These are phyloP conservation scores for Scedosporium aurantiacum DNA, from an alignment of 2,329 filamentous ascomycete species.

Conservation along the genomic window DNA sequence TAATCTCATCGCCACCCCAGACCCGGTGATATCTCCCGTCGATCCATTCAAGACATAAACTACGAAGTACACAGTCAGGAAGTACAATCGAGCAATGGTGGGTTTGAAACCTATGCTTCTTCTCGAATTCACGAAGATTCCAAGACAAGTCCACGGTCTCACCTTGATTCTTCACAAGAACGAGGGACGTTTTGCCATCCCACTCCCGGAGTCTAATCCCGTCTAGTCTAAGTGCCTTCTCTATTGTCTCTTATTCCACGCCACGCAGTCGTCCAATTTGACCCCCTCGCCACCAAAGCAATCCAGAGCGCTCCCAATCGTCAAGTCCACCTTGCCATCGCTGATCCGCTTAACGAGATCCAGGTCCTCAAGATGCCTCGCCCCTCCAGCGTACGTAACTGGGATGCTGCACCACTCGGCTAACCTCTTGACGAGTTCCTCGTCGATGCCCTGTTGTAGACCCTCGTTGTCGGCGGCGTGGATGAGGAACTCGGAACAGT, in stretches of 20 bases:
- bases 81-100: neutral
- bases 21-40: too few species aligned
- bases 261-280: conserved; percentile 77
- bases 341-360: conserved; percentile 73
- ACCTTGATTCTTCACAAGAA: neutral
- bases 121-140: neutral
- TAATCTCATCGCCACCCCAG: too few species aligned
- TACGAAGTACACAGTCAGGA: too few species aligned
- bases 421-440: conserved; percentile 65
- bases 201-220: neutral
- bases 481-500: conserved; percentile 93
- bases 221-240: neutral
- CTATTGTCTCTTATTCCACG: conserved; percentile 60
- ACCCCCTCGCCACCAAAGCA: conserved; percentile 87
- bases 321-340: conserved; percentile 74
- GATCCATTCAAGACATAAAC: too few species aligned
- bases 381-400: conserved; percentile 95
- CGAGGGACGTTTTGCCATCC: neutral
- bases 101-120: neutral
- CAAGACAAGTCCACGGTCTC: neutral
- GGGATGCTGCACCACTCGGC: conserved; percentile 83
- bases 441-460: conserved; percentile 81
- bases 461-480: conserved; percentile 97
- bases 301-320: conserved; percentile 91
- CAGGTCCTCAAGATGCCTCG: conserved; percentile 68